A percentile compares a stretch with the other conserved stretches of the same genome.
phyloP scores from a whole-genome alignment of 495 filamentous ascomycete species.

The Aspergillus coremiiformis region DNA sequence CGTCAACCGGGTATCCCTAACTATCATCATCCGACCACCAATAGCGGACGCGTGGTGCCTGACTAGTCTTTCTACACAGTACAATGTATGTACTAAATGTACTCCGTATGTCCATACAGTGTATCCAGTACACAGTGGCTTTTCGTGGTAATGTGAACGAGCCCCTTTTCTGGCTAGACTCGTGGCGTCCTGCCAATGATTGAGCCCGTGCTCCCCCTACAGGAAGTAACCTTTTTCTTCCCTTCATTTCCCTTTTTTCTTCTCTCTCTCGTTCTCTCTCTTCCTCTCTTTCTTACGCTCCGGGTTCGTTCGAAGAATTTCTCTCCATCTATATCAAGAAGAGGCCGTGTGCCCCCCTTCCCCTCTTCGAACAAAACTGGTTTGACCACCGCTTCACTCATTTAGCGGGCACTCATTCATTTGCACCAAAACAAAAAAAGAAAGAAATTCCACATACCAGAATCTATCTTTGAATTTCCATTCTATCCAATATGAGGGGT shows the following conservation, averaged over 20 bases:
- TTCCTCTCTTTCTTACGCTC: slow-evolving; percentile 27
- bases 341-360: slow-evolving; percentile 47
- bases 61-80: slow-evolving; percentile 2
- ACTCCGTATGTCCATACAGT: too few species aligned
- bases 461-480: slow-evolving; percentile 13
- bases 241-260: slow-evolving; percentile 14
- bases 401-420: slow-evolving; percentile 88
- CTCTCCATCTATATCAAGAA: slow-evolving; percentile 38
- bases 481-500: slow-evolving; percentile 57
- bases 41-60: slow-evolving; percentile 10
- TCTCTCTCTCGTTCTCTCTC: slow-evolving; percentile 33
- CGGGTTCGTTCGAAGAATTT: slow-evolving; percentile 8
- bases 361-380: slow-evolving; percentile 35
- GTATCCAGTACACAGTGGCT: too few species aligned
- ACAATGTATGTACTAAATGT: too few species aligned
- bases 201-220: background rate
- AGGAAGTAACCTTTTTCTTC: slow-evolving; percentile 2
- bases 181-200: slow-evolving; percentile 3
- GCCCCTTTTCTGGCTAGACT: slow-evolving; percentile 5
- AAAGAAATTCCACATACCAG: background rate
- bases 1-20: background rate
- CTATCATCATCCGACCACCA: too few species aligned
- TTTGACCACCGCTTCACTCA: slow-evolving; percentile 85
- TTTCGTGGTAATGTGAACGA: too few species aligned
- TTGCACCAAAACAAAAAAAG: slow-evolving; percentile 2